Percentiles rank a stretch among this genome's conserved stretches.
Evolutionary conservation across 116 monocot genomes (phyloP).

Genomic region (Papilionanthe hybrid): DNA sequence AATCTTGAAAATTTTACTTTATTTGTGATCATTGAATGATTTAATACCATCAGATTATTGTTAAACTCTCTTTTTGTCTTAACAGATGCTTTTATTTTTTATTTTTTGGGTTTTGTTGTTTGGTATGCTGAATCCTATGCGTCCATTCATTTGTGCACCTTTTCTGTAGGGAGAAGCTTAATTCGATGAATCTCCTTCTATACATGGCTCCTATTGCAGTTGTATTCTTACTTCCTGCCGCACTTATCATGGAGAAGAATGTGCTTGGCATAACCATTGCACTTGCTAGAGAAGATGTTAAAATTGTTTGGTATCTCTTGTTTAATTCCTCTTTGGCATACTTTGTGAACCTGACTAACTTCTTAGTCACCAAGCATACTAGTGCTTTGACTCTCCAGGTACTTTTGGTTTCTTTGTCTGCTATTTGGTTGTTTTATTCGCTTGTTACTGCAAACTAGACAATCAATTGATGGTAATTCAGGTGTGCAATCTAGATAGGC

Average conservation of each 20-base stretch:
- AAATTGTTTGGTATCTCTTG: conserved; percentile 80
- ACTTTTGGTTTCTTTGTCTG: background rate
- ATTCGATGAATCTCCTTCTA: conserved; percentile 92
- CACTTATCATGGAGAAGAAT: conserved; percentile 76
- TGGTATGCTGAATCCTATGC: background rate
- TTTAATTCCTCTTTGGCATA: conserved; percentile 90
- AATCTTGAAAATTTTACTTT: background rate
- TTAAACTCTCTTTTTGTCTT: background rate
- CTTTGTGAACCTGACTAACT: conserved; percentile 92
- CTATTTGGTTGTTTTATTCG: background rate
- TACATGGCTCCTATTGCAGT: conserved; percentile 96
- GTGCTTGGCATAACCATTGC: conserved; percentile 73
- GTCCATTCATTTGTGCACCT: background rate
- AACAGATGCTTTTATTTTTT: background rate
- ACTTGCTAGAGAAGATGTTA: conserved; percentile 85
- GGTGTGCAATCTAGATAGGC: background rate
- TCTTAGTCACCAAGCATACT: conserved; percentile 94
- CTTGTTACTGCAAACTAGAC: background rate
- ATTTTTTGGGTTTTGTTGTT: background rate
- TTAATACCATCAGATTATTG: too few relatives aligned
- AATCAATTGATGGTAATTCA: background rate
- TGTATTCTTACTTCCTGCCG: conserved; percentile 68
- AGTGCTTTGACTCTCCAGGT: conserved; percentile 97
- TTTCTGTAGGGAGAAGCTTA: conserved; percentile 74
- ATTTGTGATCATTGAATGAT: background rate